phyloP scores from a whole-genome alignment of 305 asterid species.

The Rubia tinctorum region DNA sequence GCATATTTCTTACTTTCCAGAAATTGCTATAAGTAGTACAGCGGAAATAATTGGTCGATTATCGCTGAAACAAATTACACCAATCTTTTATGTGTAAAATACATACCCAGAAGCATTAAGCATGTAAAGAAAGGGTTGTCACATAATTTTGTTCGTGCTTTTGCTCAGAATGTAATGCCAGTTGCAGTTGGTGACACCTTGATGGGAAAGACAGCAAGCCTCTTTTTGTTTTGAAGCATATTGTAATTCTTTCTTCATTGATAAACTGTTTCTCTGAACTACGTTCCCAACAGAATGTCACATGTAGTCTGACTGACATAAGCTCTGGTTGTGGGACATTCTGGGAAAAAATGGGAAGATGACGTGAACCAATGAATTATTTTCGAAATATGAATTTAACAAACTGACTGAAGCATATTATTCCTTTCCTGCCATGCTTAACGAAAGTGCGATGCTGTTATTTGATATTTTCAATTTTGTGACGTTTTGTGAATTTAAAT shows the following conservation, averaged over 20 bases:
- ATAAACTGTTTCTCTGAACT: neutral
- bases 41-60: too few relatives aligned
- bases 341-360: neutral
- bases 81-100: neutral
- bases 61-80: neutral
- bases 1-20: neutral
- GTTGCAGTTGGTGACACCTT: slow-evolving; percentile 72
- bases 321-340: neutral
- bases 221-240: neutral
- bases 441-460: neutral
- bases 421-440: neutral
- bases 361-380: neutral
- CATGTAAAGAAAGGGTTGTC: neutral
- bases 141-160: neutral
- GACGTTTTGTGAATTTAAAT: neutral
- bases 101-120: neutral
- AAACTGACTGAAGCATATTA: neutral
- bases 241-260: neutral
- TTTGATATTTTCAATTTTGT: neutral
- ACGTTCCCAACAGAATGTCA: neutral
- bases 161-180: slow-evolving; percentile 62
- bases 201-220: slow-evolving; percentile 82
- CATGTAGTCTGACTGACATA: neutral
- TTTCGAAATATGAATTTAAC: neutral
- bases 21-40: too few relatives aligned